phyloP scores from a whole-genome alignment of 2,329 filamentous ascomycete species.

The Pseudofabraea citricarpa region DNA sequence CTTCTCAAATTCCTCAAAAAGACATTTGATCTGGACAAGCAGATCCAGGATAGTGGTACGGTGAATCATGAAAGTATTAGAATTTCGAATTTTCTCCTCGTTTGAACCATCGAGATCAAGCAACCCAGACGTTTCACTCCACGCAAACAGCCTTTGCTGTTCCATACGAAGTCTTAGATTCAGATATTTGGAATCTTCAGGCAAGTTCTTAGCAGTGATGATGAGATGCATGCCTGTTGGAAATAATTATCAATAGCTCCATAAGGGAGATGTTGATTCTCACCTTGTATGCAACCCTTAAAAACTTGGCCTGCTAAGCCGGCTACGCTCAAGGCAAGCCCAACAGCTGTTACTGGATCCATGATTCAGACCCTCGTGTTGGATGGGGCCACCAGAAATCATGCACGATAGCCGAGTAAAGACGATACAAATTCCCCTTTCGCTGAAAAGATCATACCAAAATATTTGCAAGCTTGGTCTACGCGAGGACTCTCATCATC shows the following conservation, averaged over 20 bases:
- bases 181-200: constrained; percentile 43
- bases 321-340: constrained; percentile 33
- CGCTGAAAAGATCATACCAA: too few relatives aligned
- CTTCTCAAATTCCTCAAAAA: constrained; percentile 42
- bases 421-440: too few relatives aligned
- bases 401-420: too few relatives aligned
- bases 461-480: too few relatives aligned
- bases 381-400: too few relatives aligned
- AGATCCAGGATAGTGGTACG: constrained; percentile 44
- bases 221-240: constrained; percentile 40
- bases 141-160: constrained; percentile 44
- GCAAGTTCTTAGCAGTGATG: constrained; percentile 41
- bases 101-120: constrained; percentile 37
- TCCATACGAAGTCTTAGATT: constrained; percentile 45
- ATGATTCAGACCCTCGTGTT: too few relatives aligned
- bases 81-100: constrained; percentile 37
- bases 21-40: constrained; percentile 40
- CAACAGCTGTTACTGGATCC: constrained; percentile 26
- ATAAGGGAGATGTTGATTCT: too few relatives aligned
- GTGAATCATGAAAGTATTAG: constrained; percentile 43
- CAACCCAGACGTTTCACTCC: constrained; percentile 44
- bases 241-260: too few relatives aligned
- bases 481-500: too few relatives aligned
- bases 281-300: constrained; percentile 40
- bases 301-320: constrained; percentile 42